Base-by-base conservation (phyloP, 2,329 filamentous ascomycete species). In the Hypoxylon sp. region DNA sequence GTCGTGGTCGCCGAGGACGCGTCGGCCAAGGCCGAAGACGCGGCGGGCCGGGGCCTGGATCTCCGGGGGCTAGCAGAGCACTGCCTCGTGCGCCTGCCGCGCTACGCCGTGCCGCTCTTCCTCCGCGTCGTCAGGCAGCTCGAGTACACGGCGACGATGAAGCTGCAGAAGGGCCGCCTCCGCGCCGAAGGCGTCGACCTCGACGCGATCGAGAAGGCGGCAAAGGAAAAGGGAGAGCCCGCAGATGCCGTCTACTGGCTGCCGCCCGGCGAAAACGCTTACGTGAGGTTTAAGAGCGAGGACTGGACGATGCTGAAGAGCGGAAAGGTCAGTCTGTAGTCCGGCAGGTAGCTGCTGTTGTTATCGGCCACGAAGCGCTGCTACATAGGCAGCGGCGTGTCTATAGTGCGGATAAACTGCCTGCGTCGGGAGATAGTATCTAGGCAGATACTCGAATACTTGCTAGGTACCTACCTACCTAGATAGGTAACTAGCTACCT, bases 21-120 rank as follows among this genome's bases (percentile, higher is more conserved):
- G 1, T 51, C 60, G 11, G 46, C 43, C 2, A 65, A 60, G 0
- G 11, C 49, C 6, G 47, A 62, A 7, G 52, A 72, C 72, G 47
- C 71, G 73, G 53, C 33, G 1, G 40, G 69, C 70, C 53, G 47
- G 11, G 55, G 58, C 1, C 35, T 67, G 5, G 76, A 75, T 52
- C 67, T 71, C 31, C 70, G 60, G 1, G 67, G 76, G 8, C 71
- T 77, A 6, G 69, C 70, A 4, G 58, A 60, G 13, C 76, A 80
- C 66, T 77, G 72, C 2, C 67, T 72, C 23, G 64, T 64, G 1
- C 66, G 64, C 9, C 67, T 80, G n/a, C 78, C 78, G 9, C 67
- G 75, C 1, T 80, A 79, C 62, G 78, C 78, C 11, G 75, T 80
- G 4, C 78, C 78, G 1, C 47, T 79, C 0, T 80, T 80, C 53